Evolutionary conservation across 179 eudicot species (phyloP), one percentile per base, ranked within the genome.

Genomic region (Beta macrorhiza): DNA sequence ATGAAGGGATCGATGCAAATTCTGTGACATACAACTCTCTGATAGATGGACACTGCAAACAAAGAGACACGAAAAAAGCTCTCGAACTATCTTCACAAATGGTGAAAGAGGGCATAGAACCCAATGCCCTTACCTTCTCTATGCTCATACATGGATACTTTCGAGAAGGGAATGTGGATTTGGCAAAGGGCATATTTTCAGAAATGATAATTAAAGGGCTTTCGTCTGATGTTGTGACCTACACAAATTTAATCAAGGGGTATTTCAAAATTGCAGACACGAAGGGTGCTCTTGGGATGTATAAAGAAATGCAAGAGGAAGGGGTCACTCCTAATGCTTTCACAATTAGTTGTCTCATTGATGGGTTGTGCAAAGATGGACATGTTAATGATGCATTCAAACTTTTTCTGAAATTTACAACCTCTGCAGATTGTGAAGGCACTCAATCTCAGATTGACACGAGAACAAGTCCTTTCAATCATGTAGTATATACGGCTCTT

Each of bases 291-390:
- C 89, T 92, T 82, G 76, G 78, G 56, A 73, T 93, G 82, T 83
- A 93, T 65, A 91, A 85, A 87, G 93, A 92, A 87, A 95, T 93
- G 97, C 80, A 82, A 59, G 92, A 90, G 81, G 80, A 80, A 42
- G 93, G 95, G 42, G 37, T 93, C 16, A 49, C 67, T 59, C 92
- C 95, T n/a, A 93, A 92, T 85, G 94, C 76, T 67, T 87, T 86
- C 83, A 92, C 97, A 16, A 51, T 88, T 82, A 86, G 89, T 83
- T 93, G 92, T 83, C 75, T 92, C 49, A 74, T 95, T 81, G 95
- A 93, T 52, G 98, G 98, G 69, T 85, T 95, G 32, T 92, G 97
- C 86, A 95, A 90, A 82, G 87, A 82, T 82, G 97, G 98, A 69
- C 67, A 58, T 79, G 80, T 81, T 77, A 84, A 84, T 67, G 89